Evolutionary conservation across 2,329 filamentous ascomycete genomes (phyloP).

Genomic region (Stemphylium beticola): DNA sequence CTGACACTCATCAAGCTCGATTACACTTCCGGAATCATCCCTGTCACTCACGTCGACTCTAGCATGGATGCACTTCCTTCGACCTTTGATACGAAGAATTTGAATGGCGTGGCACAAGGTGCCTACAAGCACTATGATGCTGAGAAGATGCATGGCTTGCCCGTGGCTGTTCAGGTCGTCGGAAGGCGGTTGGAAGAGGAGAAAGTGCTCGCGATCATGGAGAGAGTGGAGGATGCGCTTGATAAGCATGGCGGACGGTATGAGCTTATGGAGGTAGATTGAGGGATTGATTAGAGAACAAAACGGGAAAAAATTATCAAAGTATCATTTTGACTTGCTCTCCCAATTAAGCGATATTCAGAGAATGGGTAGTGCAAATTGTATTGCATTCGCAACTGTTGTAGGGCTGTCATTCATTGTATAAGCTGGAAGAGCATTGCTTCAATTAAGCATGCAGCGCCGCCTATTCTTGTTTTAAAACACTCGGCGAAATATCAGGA

Average conservation of each 20-base stretch:
- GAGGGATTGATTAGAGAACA: background rate
- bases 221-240: constrained; percentile 75
- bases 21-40: constrained; percentile 81
- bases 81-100: constrained; percentile 64
- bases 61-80: constrained; percentile 68
- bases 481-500: no score
- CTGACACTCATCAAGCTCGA: constrained; percentile 66
- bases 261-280: constrained; percentile 56
- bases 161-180: constrained; percentile 84
- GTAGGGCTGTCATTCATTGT: no score
- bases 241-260: constrained; percentile 61
- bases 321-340: no score
- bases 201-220: constrained; percentile 83
- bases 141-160: constrained; percentile 81
- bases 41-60: constrained; percentile 83
- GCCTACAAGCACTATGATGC: constrained; percentile 89
- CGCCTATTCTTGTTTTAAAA: no score
- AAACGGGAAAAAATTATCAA: background rate
- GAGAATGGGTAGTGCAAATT: no score
- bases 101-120: constrained; percentile 81
- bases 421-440: no score
- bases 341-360: no score
- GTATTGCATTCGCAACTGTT: no score
- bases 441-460: no score
- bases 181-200: constrained; percentile 83